These are phyloP conservation scores for Salinomyces thailandicus DNA, from an alignment of 2,329 filamentous ascomycete genomes.

Conservation along the genomic window DNA sequence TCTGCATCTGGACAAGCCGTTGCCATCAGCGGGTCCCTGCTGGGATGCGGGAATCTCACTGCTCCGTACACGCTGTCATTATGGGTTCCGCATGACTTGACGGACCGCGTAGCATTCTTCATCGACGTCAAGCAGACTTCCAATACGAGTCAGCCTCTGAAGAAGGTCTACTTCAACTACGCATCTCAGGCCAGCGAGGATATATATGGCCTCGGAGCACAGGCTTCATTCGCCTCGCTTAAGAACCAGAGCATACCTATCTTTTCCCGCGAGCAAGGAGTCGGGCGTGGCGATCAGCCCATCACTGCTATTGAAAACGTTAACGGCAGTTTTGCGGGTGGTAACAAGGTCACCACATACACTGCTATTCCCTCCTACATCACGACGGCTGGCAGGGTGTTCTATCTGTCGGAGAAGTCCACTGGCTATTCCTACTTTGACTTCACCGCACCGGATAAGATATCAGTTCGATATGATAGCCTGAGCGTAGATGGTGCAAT, in stretches of 20 bases:
- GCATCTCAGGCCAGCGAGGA: slow-evolving; percentile 15
- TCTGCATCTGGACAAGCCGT: slow-evolving; percentile 12
- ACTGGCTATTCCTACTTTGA: slow-evolving; percentile 27
- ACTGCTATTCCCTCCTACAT: slow-evolving; percentile 26
- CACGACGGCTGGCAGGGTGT: slow-evolving; percentile 22
- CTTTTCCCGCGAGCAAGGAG: slow-evolving; percentile 21
- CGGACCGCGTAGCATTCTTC: slow-evolving; percentile 15
- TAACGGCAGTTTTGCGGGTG: slow-evolving; percentile 20
- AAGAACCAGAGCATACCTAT: slow-evolving; percentile 21
- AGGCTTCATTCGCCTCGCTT: slow-evolving; percentile 20
- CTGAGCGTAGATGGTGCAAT: slow-evolving; percentile 17
- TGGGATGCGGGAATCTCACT: slow-evolving; percentile 10
- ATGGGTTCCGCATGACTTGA: slow-evolving; percentile 14
- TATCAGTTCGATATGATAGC: slow-evolving; percentile 17
- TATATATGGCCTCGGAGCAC: slow-evolving; percentile 21
- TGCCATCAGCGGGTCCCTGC: slow-evolving; percentile 14
- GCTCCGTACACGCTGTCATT: slow-evolving; percentile 14
- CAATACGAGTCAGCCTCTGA: slow-evolving; percentile 8
- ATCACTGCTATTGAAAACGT: slow-evolving; percentile 18
- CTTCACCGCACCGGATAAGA: slow-evolving; percentile 16
- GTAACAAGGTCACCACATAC: slow-evolving; percentile 26
- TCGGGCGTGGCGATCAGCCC: slow-evolving; percentile 21
- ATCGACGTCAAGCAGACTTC: slow-evolving; percentile 9
- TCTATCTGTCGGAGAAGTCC: slow-evolving; percentile 23
- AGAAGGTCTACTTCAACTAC: slow-evolving; percentile 19